phyloP scores from a whole-genome alignment of 1,139 yeast species.

The Debaryomyces fabryi region DNA sequence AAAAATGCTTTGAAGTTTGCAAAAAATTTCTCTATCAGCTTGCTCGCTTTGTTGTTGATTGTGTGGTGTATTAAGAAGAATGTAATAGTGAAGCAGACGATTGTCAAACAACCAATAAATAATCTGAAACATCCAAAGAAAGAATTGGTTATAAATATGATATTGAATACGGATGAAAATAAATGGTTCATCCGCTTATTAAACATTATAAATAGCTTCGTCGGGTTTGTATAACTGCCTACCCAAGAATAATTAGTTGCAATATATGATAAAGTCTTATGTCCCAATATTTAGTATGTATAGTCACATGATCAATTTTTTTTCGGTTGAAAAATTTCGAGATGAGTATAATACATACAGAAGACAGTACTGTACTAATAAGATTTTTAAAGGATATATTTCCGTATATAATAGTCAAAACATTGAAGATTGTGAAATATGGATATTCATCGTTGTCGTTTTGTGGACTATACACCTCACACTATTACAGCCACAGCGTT shows the following conservation, averaged over 20 bases:
- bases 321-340: slow-evolving; percentile 18
- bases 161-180: slow-evolving; percentile 46
- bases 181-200: slow-evolving; percentile 51
- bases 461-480: slow-evolving; percentile 87
- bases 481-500: slow-evolving; percentile 83
- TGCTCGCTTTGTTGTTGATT: slow-evolving; percentile 42
- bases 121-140: slow-evolving; percentile 28
- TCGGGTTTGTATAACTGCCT: slow-evolving; percentile 50
- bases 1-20: slow-evolving; percentile 29
- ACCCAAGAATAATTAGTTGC: slow-evolving; percentile 1
- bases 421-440: slow-evolving; percentile 28
- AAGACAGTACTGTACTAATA: not conserved
- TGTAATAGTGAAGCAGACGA: slow-evolving; percentile 42
- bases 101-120: slow-evolving; percentile 36
- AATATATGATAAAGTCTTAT: not conserved
- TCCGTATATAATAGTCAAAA: not conserved
- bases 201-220: slow-evolving; percentile 42
- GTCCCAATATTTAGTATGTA: not conserved
- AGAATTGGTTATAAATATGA: slow-evolving; percentile 49
- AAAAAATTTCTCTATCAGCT: slow-evolving; percentile 42
- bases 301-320: slow-evolving; percentile 5
- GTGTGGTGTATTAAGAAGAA: slow-evolving; percentile 50
- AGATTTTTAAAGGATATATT: not conserved
- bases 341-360: slow-evolving; percentile 15
- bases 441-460: slow-evolving; percentile 90